These are phyloP conservation scores for Penicillium sp. DNA, from an alignment of 2,329 filamentous ascomycete species.

Conservation along the genomic window DNA sequence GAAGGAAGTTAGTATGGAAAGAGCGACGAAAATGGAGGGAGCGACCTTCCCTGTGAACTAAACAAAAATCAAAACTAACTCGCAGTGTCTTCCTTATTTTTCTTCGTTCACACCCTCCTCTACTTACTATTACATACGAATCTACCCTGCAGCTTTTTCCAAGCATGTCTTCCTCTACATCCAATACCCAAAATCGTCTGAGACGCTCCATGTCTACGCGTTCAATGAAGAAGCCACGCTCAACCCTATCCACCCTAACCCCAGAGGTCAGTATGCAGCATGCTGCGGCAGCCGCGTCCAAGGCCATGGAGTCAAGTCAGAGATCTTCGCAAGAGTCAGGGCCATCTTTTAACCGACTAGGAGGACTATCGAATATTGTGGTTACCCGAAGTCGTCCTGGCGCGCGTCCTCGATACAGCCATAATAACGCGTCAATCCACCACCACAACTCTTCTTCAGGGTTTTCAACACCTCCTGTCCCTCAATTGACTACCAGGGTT, in stretches of 20 bases:
- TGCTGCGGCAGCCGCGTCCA: constrained; percentile 41
- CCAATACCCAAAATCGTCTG: constrained; percentile 32
- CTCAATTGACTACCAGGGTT: not conserved
- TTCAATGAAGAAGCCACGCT: constrained; percentile 36
- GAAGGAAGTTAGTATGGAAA: not conserved
- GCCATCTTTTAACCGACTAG: constrained; percentile 32
- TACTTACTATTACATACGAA: constrained; percentile 6
- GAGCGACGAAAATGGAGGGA: not conserved
- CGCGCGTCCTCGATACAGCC: constrained; percentile 16
- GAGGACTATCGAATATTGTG: constrained; percentile 29
- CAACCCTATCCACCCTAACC: constrained; percentile 30
- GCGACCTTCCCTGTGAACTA: not conserved
- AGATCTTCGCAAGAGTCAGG: constrained; percentile 29
- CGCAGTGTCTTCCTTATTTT: too few species aligned
- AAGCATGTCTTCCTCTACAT: constrained; percentile 30
- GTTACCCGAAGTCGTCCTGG: constrained; percentile 27
- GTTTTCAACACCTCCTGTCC: constrained; percentile 5
- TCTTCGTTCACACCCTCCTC: not conserved
- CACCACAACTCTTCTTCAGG: not conserved
- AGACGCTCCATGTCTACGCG: constrained; percentile 43
- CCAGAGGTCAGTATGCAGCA: constrained; percentile 34
- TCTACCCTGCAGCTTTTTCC: constrained; percentile 26
- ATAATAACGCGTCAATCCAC: constrained; percentile 10
- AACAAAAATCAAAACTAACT: too few species aligned
- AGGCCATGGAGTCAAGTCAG: constrained; percentile 44